Percentiles rank a stretch among this genome's conserved stretches.
These are phyloP conservation scores for Solanum piurae DNA, from an alignment of 257 asterid genomes.

Conservation along the genomic window DNA sequence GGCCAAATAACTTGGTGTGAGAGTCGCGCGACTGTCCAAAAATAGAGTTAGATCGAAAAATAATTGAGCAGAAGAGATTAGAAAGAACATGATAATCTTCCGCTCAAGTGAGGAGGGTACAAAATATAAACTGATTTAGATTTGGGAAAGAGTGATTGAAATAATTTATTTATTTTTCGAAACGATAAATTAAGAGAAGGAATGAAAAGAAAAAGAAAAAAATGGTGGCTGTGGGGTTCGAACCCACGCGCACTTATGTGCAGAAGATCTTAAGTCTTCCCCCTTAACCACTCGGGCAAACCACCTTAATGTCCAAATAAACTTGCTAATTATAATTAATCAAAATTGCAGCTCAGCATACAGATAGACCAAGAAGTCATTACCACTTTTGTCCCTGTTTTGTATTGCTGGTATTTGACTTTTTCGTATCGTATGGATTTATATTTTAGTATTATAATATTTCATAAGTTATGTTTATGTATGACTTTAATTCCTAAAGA, in stretches of 20 bases:
- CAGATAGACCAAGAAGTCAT: background rate
- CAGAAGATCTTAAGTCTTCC: constrained; percentile 35
- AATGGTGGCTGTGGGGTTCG: constrained; percentile 25
- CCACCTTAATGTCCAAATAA: background rate
- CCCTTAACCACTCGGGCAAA: constrained; percentile 57
- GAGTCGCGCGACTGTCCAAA: background rate
- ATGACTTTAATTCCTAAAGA: background rate
- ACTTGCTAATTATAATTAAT: background rate
- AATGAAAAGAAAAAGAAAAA: background rate
- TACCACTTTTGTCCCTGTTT: too few relatives aligned
- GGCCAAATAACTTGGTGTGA: background rate
- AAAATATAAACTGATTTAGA: background rate
- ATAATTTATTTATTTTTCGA: too few relatives aligned
- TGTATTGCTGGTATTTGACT: too few relatives aligned
- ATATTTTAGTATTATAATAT: background rate
- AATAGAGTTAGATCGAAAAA: background rate
- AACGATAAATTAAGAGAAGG: background rate
- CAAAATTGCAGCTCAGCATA: background rate
- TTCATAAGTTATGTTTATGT: background rate
- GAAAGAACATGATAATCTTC: too few relatives aligned
- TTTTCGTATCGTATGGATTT: background rate
- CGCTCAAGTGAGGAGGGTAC: too few relatives aligned
- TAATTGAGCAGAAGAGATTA: background rate
- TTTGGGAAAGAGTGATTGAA: background rate
- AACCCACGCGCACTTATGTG: constrained; percentile 33